Base-by-base conservation (phyloP, 2,329 filamentous ascomycete species). In the Nigrospora osmanthi region DNA sequence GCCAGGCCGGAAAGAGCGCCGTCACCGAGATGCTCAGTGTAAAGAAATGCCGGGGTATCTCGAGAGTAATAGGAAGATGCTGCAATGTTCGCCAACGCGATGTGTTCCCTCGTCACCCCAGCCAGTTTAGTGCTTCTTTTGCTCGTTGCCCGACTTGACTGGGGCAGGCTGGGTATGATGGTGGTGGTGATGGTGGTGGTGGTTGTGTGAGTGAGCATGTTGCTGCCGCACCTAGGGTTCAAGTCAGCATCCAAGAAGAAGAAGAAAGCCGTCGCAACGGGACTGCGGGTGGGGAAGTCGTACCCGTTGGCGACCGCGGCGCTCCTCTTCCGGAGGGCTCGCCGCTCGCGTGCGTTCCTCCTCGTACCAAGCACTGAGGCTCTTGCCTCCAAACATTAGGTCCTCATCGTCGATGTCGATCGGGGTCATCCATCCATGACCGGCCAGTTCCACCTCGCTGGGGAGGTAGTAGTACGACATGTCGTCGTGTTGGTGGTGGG, bases 391-490 rank as follows among this genome's bases (percentile, higher is more conserved):
- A 53, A 80, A 81, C 58, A 71, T 79, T 34, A 81, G 65, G 51
- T 81, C 77, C 46, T 80, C 76, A 55, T 81, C 77, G 45, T 81
- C 76, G 53, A 81, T 81, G 48, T 76, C 65, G 40, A 73, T 80
- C 32, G 73, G 70, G 44, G 72, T 67, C 50, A 76, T 69, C 76
- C 75, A 80, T 38, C 56, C 58, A 33, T 56, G 53, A 15, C 52
- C 52, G 28, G 53, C 38, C 34, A 42, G 19, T 28, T 59, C 54
- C 12, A 48, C 47, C 19, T 54, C 48, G 35, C 57, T 54, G 11
- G 58, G 54, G 5, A 56, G 49, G 48, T 55, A 61, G 51, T 60
- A 62, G 42, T 59, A 59, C 15, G 45, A 47, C 35, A 57, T 50
- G 23, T 54, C 50, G n/a, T 57, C 56, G 15, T 59, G 54, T n/a